Evolutionary conservation across 495 filamentous ascomycete genomes (phyloP), one percentile per base, ranked within the genome.

Genomic region (Penicillium daleae): DNA sequence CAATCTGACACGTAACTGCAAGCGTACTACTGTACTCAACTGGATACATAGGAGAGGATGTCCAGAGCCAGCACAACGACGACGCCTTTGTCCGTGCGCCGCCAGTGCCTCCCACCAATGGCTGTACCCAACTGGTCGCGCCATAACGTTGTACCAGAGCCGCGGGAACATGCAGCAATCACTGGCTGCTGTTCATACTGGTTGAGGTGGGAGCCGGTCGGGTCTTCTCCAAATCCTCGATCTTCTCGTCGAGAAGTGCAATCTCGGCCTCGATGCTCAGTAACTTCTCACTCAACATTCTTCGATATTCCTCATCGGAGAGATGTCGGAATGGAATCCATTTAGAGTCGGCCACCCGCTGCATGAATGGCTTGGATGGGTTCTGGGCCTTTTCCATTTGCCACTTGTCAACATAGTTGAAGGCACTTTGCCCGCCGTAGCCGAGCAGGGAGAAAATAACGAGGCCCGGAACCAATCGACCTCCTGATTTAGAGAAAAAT

Each of bases 201-300:
- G 57, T 12, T 27, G 65, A 50, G 15, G 17, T 49, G 35, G 59
- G 10, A 22, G 26, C 33, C 5, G 70, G 66, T 22, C 68, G 63
- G 68, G 73, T 22, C 68, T 84, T 50, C 58, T 79, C 67, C 2
- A 81, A 69, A 33, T 74, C 68, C 27, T 84, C 86, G 58, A 99
- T 93, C 60, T 85, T 88, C 40, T 97, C 94, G 66, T 97, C 92
- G 12, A 97, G 74, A 33, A 97, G 66, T 0, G 94, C 89, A 65
- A 97, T 91, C 60, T 97, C 91, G 10, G 88, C 92, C 64, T 97
- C 87, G 13, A 97, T 76, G 50, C 84, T 82, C 7, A 99, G 74
- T 22, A 96, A 63, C 73, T 89, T 92, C 71, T 96, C 92, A 66
- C 85, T 80, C 39, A 97, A 72, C 66, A 92, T 90, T 7, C 80